phyloP scores from a whole-genome alignment of 257 asterid genomes.

The Jaltomata sinuosa region DNA sequence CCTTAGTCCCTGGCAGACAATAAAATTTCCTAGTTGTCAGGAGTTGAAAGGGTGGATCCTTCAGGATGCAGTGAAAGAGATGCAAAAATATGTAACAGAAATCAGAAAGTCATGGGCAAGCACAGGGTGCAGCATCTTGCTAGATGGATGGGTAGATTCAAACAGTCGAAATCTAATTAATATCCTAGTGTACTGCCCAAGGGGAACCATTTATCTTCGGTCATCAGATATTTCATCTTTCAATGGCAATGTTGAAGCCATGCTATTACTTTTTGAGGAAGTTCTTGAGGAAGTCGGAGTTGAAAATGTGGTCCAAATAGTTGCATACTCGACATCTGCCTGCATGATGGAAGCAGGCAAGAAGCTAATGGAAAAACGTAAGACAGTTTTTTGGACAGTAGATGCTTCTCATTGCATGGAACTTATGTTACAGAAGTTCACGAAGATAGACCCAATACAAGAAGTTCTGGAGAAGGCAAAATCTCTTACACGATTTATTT shows the following conservation, averaged over 20 bases:
- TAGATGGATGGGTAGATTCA: constrained; percentile 50
- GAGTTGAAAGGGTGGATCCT: constrained; percentile 57
- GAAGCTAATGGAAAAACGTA: constrained; percentile 25
- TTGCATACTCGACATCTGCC: constrained; percentile 32
- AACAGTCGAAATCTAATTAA: constrained; percentile 28
- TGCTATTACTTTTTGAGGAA: constrained; percentile 16
- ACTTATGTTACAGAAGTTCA: constrained; percentile 50
- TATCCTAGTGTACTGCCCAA: constrained; percentile 39
- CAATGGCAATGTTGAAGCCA: constrained; percentile 11
- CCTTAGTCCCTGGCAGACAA: not conserved
- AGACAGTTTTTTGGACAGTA: constrained; percentile 42
- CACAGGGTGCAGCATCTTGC: constrained; percentile 51
- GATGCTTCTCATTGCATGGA: constrained; percentile 49
- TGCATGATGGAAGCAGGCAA: constrained; percentile 41
- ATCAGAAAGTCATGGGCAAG: constrained; percentile 33
- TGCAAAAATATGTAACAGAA: constrained; percentile 13
- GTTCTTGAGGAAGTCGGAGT: constrained; percentile 36
- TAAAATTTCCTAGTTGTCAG: constrained; percentile 24
- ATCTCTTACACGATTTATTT: constrained; percentile 27
- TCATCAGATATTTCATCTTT: constrained; percentile 30
- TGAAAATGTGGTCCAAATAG: constrained; percentile 44
- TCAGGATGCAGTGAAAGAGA: constrained; percentile 26
- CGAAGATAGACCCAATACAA: constrained; percentile 1
- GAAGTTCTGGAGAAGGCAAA: constrained; percentile 38
- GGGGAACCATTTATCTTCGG: constrained; percentile 39